phyloP scores from a whole-genome alignment of 176 grass and related monocot genomes.

The Cenchrus purpureus region DNA sequence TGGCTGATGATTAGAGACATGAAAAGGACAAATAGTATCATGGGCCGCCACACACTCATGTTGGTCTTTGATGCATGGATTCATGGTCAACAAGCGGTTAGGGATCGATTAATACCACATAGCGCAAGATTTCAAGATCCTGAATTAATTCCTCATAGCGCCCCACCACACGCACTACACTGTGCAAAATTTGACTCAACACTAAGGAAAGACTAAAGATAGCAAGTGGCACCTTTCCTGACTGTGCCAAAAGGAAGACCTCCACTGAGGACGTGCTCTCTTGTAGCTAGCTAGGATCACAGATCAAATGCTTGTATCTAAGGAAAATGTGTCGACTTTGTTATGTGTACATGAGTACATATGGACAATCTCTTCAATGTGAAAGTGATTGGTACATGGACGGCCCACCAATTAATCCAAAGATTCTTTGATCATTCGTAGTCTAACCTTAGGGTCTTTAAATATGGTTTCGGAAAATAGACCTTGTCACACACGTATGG shows the following conservation, averaged over 20 bases:
- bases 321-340: background rate
- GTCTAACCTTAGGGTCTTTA: background rate
- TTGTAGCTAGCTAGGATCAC: background rate
- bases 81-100: conserved; percentile 27
- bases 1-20: background rate
- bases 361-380: background rate
- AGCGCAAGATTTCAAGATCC: conserved; percentile 35
- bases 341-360: background rate
- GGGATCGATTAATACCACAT: background rate
- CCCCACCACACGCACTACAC: background rate
- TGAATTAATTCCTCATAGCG: conserved; percentile 16
- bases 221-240: background rate
- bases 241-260: background rate
- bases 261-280: background rate
- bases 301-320: no score
- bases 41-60: background rate
- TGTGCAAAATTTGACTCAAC: background rate
- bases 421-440: background rate
- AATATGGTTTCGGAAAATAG: background rate
- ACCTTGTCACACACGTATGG: background rate
- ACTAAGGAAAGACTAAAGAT: background rate
- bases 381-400: background rate
- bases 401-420: background rate
- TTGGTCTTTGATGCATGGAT: background rate
- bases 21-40: background rate